Evolutionary conservation across 345 rosid genomes (phyloP).

Genomic region (Cardamine occulta): DNA sequence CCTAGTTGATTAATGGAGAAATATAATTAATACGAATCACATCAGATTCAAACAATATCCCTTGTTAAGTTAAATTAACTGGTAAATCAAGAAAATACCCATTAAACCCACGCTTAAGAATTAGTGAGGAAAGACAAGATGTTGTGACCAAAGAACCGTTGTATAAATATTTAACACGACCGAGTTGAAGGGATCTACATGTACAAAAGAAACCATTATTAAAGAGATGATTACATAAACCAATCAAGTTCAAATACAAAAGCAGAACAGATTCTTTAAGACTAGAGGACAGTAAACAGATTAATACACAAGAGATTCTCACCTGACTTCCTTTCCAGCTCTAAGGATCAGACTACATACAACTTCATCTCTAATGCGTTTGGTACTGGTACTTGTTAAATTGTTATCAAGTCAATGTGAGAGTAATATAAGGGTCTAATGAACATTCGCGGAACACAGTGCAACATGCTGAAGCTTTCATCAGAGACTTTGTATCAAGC

Average conservation of each 20-base stretch:
- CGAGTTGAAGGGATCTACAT: slow-evolving; percentile 72
- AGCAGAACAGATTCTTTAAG: not conserved
- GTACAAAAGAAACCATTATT: not conserved
- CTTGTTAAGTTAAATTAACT: not conserved
- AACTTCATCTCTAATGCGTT: not conserved
- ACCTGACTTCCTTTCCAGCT: slow-evolving; percentile 8
- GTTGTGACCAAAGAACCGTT: slow-evolving; percentile 44
- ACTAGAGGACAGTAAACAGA: not conserved
- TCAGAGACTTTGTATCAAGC: slow-evolving; percentile 4
- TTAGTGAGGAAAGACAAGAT: slow-evolving; percentile 62
- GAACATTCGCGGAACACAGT: not conserved
- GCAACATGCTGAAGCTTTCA: slow-evolving; percentile 5
- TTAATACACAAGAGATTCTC: not conserved
- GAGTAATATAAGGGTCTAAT: not conserved
- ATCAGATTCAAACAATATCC: not conserved
- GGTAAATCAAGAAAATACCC: slow-evolving; percentile 8
- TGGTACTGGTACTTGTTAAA: not conserved
- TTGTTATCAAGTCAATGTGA: not conserved
- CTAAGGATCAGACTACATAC: not conserved
- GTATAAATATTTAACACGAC: slow-evolving; percentile 61
- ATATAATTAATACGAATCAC: not conserved
- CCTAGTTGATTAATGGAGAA: slow-evolving; percentile 42
- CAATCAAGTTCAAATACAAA: not conserved
- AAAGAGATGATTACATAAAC: not conserved
- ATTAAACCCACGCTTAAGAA: not conserved